Percentiles rank a stretch among this genome's conserved stretches.
These are phyloP conservation scores for Hortiboletus flavorubellus DNA, from an alignment of 768 basidiomycete species.

Conservation along the genomic window DNA sequence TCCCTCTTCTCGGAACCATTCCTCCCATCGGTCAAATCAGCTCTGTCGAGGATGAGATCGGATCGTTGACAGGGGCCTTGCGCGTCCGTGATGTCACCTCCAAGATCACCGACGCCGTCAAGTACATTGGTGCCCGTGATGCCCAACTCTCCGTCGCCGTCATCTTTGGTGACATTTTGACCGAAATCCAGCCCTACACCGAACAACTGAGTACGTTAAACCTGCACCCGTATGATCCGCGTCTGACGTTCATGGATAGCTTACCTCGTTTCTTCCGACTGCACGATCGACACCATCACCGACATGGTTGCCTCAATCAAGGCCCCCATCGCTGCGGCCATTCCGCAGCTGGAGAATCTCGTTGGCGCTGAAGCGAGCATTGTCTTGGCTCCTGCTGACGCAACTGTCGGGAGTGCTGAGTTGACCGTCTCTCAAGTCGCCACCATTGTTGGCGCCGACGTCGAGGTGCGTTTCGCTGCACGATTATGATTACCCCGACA, in stretches of 20 bases:
- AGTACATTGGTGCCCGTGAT: background rate
- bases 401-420: slow-evolving; percentile 14
- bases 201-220: slow-evolving; percentile 27
- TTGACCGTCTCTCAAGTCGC: slow-evolving; percentile 29
- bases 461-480: slow-evolving; percentile 17
- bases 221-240: background rate
- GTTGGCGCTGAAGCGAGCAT: slow-evolving; percentile 17
- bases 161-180: slow-evolving; percentile 23
- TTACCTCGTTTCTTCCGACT: slow-evolving; percentile 13
- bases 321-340: slow-evolving; percentile 18
- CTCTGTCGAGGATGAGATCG: background rate
- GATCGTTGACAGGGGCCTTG: background rate
- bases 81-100: background rate
- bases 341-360: slow-evolving; percentile 26
- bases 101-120: background rate
- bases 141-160: slow-evolving; percentile 19
- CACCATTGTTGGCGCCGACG: slow-evolving; percentile 18
- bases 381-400: slow-evolving; percentile 9
- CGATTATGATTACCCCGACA: background rate
- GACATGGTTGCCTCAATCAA: slow-evolving; percentile 25
- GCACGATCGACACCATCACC: slow-evolving; percentile 14
- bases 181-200: slow-evolving; percentile 14
- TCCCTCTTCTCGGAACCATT: no score
- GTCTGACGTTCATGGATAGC: slow-evolving; percentile 16
- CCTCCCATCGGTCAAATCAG: no score